Conservation (phyloP, 1,284 basidiomycete species). For the Apiotrichum porosum region DNA sequence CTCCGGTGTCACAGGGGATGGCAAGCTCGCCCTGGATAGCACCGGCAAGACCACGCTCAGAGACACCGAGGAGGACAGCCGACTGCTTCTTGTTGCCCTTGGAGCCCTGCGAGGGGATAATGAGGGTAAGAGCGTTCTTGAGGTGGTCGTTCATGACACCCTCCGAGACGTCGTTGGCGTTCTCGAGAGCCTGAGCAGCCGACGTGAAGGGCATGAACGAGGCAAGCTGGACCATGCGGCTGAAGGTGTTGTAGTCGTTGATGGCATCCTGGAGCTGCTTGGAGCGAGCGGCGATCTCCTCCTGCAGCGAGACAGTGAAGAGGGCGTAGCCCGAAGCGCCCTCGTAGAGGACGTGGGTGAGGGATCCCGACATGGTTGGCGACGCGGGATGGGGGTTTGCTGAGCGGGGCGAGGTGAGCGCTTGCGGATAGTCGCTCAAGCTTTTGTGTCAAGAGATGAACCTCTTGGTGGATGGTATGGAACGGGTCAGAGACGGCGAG, state of each 20-base stretch:
- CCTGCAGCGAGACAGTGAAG: slow-evolving; percentile 82
- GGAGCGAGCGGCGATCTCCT: slow-evolving; percentile 82
- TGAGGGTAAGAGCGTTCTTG: slow-evolving; percentile 79
- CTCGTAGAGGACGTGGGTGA: slow-evolving; percentile 88
- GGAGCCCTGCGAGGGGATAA: slow-evolving; percentile 60
- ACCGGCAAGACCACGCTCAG: slow-evolving; percentile 71
- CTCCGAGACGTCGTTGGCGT: slow-evolving; percentile 94
- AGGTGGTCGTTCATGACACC: slow-evolving; percentile 88
- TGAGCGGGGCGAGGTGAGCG: neutral
- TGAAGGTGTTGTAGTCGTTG: slow-evolving; percentile 81
- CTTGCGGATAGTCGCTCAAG: too few species aligned
- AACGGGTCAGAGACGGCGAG: too few species aligned
- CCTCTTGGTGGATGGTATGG: too few species aligned
- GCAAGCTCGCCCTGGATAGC: slow-evolving; percentile 73
- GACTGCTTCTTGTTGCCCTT: slow-evolving; percentile 62
- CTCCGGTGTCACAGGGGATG: slow-evolving; percentile 83
- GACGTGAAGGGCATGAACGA: slow-evolving; percentile 95
- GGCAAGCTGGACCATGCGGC: slow-evolving; percentile 86
- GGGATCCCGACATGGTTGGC: slow-evolving; percentile 47
- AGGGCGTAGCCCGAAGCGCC: slow-evolving; percentile 92
- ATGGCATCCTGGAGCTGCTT: slow-evolving; percentile 80
- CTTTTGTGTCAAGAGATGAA: slow-evolving; percentile 1
- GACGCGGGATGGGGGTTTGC: neutral
- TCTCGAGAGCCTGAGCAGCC: slow-evolving; percentile 92
- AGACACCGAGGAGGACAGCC: slow-evolving; percentile 75